Conservation (phyloP, 2,329 filamentous ascomycete genomes). For the Whalleya microplaca region DNA sequence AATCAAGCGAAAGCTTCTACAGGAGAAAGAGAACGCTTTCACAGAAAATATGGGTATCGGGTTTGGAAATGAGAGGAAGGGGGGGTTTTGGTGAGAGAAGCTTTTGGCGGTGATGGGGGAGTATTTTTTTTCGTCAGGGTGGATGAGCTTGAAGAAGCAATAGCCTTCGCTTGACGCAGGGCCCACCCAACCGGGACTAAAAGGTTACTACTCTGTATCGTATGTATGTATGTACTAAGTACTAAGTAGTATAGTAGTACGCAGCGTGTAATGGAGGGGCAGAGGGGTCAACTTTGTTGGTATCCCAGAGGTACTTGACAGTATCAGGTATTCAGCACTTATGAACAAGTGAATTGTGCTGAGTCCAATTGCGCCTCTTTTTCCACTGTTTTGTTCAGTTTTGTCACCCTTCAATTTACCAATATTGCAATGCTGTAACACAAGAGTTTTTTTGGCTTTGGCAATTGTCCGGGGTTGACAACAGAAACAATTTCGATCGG, state of each 20-base stretch:
- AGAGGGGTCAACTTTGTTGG: conserved; percentile 2
- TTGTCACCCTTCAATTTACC: not conserved
- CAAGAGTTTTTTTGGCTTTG: no score
- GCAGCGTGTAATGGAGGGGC: not conserved
- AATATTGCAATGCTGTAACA: no score
- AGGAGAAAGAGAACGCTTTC: conserved; percentile 6
- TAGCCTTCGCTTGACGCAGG: conserved; percentile 8
- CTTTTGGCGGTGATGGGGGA: conserved; percentile 18
- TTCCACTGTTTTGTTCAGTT: not conserved
- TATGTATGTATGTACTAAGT: not conserved
- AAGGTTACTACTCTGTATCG: not conserved
- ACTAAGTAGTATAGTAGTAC: not conserved
- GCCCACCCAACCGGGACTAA: conserved; percentile 10
- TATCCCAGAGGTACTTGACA: not conserved
- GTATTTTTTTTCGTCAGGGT: conserved; percentile 23
- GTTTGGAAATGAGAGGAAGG: conserved; percentile 5
- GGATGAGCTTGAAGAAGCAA: conserved; percentile 3
- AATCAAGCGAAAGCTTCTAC: conserved; percentile 1
- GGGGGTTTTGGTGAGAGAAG: conserved; percentile 8
- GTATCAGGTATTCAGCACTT: no score
- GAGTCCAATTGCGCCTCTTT: not conserved
- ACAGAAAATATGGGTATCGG: conserved; percentile 5
- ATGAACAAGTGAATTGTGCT: no score
- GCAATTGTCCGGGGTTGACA: not conserved
- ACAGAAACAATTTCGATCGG: conserved; percentile 24